Percentiles rank a stretch among this genome's conserved stretches.
These are phyloP conservation scores for Agaricus blazei DNA, from an alignment of 768 basidiomycete genomes.

Conservation along the genomic window DNA sequence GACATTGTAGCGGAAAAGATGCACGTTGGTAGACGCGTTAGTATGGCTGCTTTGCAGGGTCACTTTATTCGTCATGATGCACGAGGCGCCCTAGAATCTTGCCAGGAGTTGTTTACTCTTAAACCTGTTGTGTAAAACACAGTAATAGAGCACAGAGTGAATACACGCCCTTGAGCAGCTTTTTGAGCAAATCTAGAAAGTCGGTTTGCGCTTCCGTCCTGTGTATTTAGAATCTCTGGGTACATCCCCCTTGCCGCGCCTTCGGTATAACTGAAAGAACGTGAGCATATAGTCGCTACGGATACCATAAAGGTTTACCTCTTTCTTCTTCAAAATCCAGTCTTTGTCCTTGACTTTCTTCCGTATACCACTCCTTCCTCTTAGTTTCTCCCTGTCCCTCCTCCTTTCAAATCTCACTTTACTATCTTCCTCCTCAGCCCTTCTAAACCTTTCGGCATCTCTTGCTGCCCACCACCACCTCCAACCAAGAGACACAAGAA, in stretches of 20 bases:
- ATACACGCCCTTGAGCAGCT: neutral
- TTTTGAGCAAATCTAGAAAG: constrained; percentile 49
- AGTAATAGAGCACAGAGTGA: neutral
- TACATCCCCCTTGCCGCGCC: constrained; percentile 81
- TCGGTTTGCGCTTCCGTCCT: constrained; percentile 77
- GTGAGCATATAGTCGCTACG: neutral
- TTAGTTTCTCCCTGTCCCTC: constrained; percentile 58
- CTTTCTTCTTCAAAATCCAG: constrained; percentile 97
- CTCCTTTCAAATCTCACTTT: constrained; percentile 73
- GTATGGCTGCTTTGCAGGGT: constrained; percentile 96
- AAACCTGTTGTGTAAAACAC: constrained; percentile 17
- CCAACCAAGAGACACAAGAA: constrained; percentile 93
- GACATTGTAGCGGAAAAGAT: constrained; percentile 49
- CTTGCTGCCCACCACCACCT: constrained; percentile 55
- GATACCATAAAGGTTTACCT: constrained; percentile 43
- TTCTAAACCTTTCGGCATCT: constrained; percentile 74
- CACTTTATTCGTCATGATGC: constrained; percentile 80
- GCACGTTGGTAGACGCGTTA: constrained; percentile 54
- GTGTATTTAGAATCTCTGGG: constrained; percentile 87
- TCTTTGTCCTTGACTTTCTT: constrained; percentile 73
- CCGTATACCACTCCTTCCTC: constrained; percentile 60
- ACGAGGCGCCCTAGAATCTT: constrained; percentile 46
- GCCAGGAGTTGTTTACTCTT: constrained; percentile 38
- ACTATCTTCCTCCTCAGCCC: constrained; percentile 53
- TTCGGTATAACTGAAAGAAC: constrained; percentile 62